These are phyloP conservation scores for Pontederia crassipes DNA, from an alignment of 176 grass and related monocot genomes.

Conservation along the genomic window DNA sequence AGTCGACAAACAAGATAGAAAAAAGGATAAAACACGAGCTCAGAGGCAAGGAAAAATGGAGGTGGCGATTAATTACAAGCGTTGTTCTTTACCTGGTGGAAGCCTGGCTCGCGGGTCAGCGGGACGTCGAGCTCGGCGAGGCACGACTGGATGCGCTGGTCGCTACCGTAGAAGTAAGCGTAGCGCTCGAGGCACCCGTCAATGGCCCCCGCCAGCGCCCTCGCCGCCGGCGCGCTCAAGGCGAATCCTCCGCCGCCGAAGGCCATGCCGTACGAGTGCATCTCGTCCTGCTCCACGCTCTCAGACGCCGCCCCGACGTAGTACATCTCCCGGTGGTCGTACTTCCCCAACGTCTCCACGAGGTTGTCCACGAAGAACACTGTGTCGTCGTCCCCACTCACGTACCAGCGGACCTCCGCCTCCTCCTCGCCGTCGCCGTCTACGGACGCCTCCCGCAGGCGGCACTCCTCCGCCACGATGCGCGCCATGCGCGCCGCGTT, in stretches of 20 bases:
- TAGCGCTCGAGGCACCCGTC: slow-evolving; percentile 77
- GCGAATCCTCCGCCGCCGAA: slow-evolving; percentile 94
- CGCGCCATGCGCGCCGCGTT: slow-evolving; percentile 66
- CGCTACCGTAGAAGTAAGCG: slow-evolving; percentile 60
- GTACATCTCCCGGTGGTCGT: slow-evolving; percentile 85
- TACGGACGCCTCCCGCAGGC: not conserved
- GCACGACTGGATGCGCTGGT: slow-evolving; percentile 74
- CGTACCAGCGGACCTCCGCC: slow-evolving; percentile 55
- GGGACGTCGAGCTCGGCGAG: slow-evolving; percentile 75
- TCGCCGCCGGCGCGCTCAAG: slow-evolving; percentile 66
- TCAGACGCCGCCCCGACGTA: slow-evolving; percentile 88
- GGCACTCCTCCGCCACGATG: slow-evolving; percentile 63
- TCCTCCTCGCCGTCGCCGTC: not conserved
- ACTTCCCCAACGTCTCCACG: slow-evolving; percentile 62
- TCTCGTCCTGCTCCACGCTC: slow-evolving; percentile 88
- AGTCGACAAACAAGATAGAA: no score
- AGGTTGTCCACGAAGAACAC: slow-evolving; percentile 94
- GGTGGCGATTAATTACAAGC: not conserved
- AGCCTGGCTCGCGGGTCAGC: slow-evolving; percentile 76
- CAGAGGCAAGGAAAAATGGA: slow-evolving; percentile 1
- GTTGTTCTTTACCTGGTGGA: slow-evolving; percentile 60
- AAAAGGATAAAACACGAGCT: not conserved
- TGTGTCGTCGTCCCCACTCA: slow-evolving; percentile 98
- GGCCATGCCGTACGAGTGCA: slow-evolving; percentile 88
- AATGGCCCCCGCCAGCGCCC: slow-evolving; percentile 41